A percentile compares a stretch with the other conserved stretches of the same genome.
Evolutionary conservation across 2,329 filamentous ascomycete genomes (phyloP).

Genomic region (Arthrobotrys megalospora): DNA sequence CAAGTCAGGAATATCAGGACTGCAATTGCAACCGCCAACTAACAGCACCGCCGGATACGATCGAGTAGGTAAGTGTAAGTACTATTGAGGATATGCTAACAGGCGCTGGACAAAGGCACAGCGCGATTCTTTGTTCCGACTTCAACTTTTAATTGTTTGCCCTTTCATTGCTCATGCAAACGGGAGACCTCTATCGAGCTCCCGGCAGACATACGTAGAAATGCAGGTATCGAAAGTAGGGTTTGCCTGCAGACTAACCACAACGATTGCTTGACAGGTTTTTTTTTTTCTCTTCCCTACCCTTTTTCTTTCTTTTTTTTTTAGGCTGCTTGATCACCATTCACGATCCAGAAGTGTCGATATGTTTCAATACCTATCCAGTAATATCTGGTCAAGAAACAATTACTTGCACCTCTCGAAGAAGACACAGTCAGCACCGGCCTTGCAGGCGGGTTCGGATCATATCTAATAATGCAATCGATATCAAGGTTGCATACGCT

Average conservation of each 20-base stretch:
- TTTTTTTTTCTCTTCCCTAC: no score
- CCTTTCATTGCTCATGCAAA: constrained; percentile 16
- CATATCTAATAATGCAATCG: constrained; percentile 7
- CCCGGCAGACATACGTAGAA: background rate
- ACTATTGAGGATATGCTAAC: no score
- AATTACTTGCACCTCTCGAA: background rate
- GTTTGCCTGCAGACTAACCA: constrained; percentile 33
- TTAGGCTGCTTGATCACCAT: background rate
- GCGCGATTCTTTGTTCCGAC: constrained; percentile 38
- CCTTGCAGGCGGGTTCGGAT: constrained; percentile 14
- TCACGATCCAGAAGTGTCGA: background rate
- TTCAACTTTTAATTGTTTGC: constrained; percentile 10
- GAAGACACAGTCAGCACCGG: background rate
- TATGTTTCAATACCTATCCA: background rate
- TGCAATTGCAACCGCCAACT: background rate
- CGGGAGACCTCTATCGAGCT: constrained; percentile 24
- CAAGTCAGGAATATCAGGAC: no score
- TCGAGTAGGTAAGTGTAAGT: background rate
- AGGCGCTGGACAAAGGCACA: constrained; percentile 16
- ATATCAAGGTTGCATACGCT: constrained; percentile 25
- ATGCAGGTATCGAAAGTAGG: constrained; percentile 32
- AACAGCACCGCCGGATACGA: constrained; percentile 8
- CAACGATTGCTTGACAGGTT: constrained; percentile 20
- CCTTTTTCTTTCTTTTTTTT: constrained; percentile 16
- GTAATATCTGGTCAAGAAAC: background rate